Base-by-base conservation (phyloP, 805 yeast species). In the Wickerhamomyces rabaulensis region DNA sequence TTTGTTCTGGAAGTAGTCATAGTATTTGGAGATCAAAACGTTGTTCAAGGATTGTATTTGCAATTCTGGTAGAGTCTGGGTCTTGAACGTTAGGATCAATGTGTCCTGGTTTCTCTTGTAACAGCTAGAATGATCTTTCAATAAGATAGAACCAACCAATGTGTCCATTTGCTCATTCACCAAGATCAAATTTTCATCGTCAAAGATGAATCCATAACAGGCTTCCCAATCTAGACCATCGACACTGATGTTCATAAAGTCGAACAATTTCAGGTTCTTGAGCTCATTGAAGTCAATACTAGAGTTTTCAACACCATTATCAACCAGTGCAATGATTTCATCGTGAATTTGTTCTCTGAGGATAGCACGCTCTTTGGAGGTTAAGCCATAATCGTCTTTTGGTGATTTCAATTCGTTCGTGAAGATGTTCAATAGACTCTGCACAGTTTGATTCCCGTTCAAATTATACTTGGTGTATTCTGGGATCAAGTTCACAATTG, bases 21-120 rank as follows among this genome's bases (percentile, higher is more conserved):
- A 64, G 76, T 80, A 77, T 57, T 75, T 75, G 7, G 64, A 51
- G 0, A 66, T 53, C 1, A 74, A 50, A 13, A 69, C 55, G 9
- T 58, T 53, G 31, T 66, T 65, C 6, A 47, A 50, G 22, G 67
- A 64, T 39, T 56, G 56, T 10, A 68, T 56, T 37, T 66, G 67
- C 6, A 78, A 47, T 53, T 77, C 80, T 0, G 81, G 79, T 17
- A 76, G 52, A 1, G 66, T 51, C 5, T 69, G 66, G 39, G 70
- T 70, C 29, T 69, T 65, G 40, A 76, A 62, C 47, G 66, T 68
- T 16, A 78, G 47, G 1, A 67, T 46, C 9, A 73, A 38, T 0
- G 61, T 62, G 19, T 52, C 47, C 0, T 58, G 54, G n/a, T 58
- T 52, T 17, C 63, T 27, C 22, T 49, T 53, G 2, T 68, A 53